These are phyloP conservation scores for Yamadazyma oceani DNA, from an alignment of 1,139 yeast genomes.

Conservation along the genomic window DNA sequence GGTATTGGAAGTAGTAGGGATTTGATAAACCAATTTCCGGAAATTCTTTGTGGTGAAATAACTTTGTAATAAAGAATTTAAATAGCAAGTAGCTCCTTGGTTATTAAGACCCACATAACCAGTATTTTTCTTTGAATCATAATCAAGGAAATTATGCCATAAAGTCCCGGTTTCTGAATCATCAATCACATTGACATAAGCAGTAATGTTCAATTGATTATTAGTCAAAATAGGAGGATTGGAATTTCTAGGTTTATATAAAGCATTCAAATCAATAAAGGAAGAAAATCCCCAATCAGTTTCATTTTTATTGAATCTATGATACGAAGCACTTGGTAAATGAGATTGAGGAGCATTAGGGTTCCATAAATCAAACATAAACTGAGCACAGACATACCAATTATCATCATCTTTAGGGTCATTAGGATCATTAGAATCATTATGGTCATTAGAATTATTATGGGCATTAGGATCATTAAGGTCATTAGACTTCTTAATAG, in stretches of 20 bases:
- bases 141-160: conserved; percentile 85
- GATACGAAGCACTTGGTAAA: conserved; percentile 69
- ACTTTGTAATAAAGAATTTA: conserved; percentile 87
- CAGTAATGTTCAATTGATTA: conserved; percentile 68
- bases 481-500: conserved; percentile 19
- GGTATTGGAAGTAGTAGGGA: conserved; percentile 63
- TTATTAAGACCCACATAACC: conserved; percentile 92
- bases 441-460: no score
- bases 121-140: conserved; percentile 83
- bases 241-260: conserved; percentile 6
- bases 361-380: conserved; percentile 82
- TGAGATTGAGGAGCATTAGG: conserved; percentile 66
- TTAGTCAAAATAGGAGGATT: conserved; percentile 46
- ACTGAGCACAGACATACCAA: conserved; percentile 92
- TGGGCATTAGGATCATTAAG: no score
- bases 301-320: conserved; percentile 72
- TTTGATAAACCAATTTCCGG: conserved; percentile 82
- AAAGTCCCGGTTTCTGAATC: conserved; percentile 90
- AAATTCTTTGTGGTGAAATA: conserved; percentile 83
- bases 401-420: conserved; percentile 29
- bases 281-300: conserved; percentile 96
- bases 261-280: conserved; percentile 52
- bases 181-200: conserved; percentile 70
- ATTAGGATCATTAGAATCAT: conserved; percentile 28
- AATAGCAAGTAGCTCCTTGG: conserved; percentile 97